Evolutionary conservation across 768 basidiomycete species (phyloP).

Genomic region (Paxillus involutus): DNA sequence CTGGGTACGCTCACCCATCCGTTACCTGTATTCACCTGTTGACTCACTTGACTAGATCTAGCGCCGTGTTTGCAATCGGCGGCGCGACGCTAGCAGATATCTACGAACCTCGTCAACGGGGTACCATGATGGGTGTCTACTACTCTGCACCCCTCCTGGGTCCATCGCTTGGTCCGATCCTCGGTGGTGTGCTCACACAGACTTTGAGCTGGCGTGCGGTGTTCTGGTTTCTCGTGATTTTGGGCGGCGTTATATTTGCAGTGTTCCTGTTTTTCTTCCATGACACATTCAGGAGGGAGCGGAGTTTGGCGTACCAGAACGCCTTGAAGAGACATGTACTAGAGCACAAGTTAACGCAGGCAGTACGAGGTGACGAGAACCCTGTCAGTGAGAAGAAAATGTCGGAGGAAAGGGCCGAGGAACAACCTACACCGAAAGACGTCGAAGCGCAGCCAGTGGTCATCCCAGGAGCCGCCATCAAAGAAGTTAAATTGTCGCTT

Average conservation of each 20-base stretch:
- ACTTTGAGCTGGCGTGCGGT: constrained; percentile 77
- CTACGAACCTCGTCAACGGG: constrained; percentile 72
- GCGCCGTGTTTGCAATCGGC: constrained; percentile 65
- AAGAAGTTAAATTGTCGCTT: constrained; percentile 56
- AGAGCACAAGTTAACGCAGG: constrained; percentile 11
- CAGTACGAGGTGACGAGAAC: constrained; percentile 1
- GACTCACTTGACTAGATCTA: constrained; percentile 40
- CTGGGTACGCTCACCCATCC: constrained; percentile 43
- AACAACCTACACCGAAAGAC: constrained; percentile 20
- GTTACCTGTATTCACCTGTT: not conserved
- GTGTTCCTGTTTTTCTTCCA: constrained; percentile 71
- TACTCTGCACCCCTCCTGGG: constrained; percentile 81
- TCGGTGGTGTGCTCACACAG: constrained; percentile 70
- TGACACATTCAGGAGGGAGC: constrained; percentile 83
- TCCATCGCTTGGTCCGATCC: constrained; percentile 62
- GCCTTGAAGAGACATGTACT: constrained; percentile 48
- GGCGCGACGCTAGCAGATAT: constrained; percentile 80
- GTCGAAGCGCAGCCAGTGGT: constrained; percentile 19
- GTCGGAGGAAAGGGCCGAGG: not conserved
- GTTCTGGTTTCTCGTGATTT: constrained; percentile 80
- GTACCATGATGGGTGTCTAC: constrained; percentile 79
- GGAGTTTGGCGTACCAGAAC: constrained; percentile 77
- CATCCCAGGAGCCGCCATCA: constrained; percentile 12
- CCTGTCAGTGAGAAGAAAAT: constrained; percentile 6
- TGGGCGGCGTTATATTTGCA: constrained; percentile 52